Evolutionary conservation across 768 basidiomycete genomes (phyloP), one percentile per base, ranked within the genome.

Genomic region (Pilatotrama ljubarskyi): DNA sequence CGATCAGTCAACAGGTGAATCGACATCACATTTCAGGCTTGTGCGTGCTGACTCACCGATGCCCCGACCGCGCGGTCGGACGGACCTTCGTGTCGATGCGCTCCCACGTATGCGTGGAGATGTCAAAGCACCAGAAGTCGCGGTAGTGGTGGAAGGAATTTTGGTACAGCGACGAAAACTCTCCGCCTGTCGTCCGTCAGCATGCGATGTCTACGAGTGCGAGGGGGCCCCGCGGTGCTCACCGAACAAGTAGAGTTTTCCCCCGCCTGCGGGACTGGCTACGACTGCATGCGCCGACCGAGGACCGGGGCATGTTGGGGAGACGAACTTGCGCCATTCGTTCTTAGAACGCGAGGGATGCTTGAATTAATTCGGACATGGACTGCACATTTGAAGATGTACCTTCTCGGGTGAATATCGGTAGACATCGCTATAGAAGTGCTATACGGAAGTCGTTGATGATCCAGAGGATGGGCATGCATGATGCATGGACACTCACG

Each of bases 341-440:
- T 95, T 86, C 85, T 90, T 13, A 50, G 15, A 32, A 15, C 13
- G 32, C 18, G 1, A 24, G n/a, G 20, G 3, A 35, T 6, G 15
- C 7, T 1, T 15, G 3, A 13, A 18, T 1, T 18, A 13, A 18
- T 25, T 22, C 2, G 40, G 24, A 24, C 43, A 46, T 10, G n/a
- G 14, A 20, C 38, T 2, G 26, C 17, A n/a, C 3, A 17, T 5
- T 17, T 17, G 35, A 3, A 41, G 4, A 18, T 22, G 15, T 35
- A 83, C 85, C 78, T 93, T 93, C 37, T 92, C 91, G 0, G 93
- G 90, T 0, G 87, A 81, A 72, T 95, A 95, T 20, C 94, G 80
- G 72, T 88, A 95, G 0, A 93, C 85, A 65, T 95, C 93, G 64
- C 88, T 90, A 74, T 93, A 94, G 73, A 93, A 92, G 69, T 92